Base-by-base conservation (phyloP, 148 eudicot genomes). In the Vaccinium corymbosum region DNA sequence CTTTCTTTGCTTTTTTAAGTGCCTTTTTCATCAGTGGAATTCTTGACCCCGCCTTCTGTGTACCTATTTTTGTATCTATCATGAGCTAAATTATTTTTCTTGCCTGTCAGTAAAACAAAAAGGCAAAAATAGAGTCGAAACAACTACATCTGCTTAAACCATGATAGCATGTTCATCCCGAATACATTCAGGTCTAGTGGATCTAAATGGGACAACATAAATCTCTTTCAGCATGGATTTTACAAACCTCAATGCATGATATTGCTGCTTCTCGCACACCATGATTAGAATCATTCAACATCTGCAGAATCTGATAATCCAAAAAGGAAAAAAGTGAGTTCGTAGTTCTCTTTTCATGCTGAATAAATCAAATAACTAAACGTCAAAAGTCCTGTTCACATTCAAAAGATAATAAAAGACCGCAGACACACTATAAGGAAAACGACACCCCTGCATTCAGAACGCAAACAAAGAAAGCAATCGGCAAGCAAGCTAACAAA, bases 191-290 rank as follows among this genome's bases (percentile, higher is more conserved):
- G 50, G 2, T 27, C 38, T 3, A 12, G 15, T 51, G 35, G 64
- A 20, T 27, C 17, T 27, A 68, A 27, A 32, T n/a, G 57, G 13
- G 38, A 19, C 10, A 42, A 50, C 22, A 82, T 74, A 55, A 73
- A 72, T 27, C 55, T 75, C 35, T 57, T 50, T 42, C 7, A 7
- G 5, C 59, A 79, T 32, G 38, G 48, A 20, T 71, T 38, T 80
- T 16, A 89, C 95, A 72, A 86, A 97, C 99, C 99, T 97, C 98
- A 48, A 97, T 94, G 82, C 99, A 97, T 66, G 90, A 88, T 83
- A 89, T 91, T 80, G 97, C 98, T 6, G 98, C 98, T 86, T 97
- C 99, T 89, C 98, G 91, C 61, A 97, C 99, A 87, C 89, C 91
- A 68, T 90, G 95, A 79, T 97, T 94, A 48, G 98, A 92, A 86